Conservation (phyloP, 257 asterid species). For the Salvia miltiorrhiza region DNA sequence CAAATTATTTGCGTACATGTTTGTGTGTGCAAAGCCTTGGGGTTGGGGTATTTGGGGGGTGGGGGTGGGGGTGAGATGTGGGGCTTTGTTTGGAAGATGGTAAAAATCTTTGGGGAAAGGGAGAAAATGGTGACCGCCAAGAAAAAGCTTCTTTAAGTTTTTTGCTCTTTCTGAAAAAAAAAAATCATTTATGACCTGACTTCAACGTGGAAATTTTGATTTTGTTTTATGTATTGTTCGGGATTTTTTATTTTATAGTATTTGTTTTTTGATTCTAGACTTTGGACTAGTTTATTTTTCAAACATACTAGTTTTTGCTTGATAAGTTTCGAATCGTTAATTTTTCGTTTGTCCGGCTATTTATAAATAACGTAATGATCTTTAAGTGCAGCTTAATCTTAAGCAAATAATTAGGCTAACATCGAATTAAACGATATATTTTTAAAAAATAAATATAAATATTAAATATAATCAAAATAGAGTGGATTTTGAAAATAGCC, state of each 20-base stretch:
- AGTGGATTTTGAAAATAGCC: no score
- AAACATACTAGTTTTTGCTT: not conserved
- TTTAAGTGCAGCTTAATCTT: not conserved
- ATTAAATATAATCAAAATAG: no score
- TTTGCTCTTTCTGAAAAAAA: not conserved
- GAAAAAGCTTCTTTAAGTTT: not conserved
- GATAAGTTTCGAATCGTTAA: not conserved
- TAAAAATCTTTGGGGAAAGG: conserved; percentile 20
- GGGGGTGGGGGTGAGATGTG: not conserved
- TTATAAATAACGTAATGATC: not conserved
- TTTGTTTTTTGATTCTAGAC: no score
- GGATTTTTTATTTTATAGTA: not conserved
- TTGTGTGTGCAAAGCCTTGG: conserved; percentile 22
- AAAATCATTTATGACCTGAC: conserved; percentile 2
- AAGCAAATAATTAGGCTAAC: no score
- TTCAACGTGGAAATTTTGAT: not conserved
- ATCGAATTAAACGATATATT: no score
- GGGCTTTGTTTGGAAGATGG: conserved; percentile 4
- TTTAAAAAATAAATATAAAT: no score
- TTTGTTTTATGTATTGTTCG: no score
- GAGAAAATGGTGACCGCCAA: conserved; percentile 14
- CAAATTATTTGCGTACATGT: conserved; percentile 9
- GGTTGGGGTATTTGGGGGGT: not conserved
- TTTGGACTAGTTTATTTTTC: no score
- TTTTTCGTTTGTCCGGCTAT: not conserved